Conservation (phyloP, 768 basidiomycete species). For the Cubamyces sp. region DNA sequence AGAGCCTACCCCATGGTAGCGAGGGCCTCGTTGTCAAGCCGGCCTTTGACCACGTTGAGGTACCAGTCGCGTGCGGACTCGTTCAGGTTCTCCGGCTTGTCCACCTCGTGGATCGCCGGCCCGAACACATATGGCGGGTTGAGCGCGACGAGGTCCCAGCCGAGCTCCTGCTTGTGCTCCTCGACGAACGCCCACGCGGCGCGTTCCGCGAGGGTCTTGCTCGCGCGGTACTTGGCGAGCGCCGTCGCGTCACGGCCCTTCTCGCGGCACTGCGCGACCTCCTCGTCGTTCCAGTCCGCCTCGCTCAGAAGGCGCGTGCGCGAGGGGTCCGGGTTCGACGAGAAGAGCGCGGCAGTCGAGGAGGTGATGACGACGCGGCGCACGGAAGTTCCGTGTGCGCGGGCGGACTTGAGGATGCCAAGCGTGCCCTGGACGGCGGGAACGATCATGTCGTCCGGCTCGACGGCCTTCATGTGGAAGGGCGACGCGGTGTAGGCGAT, state of each 20-base stretch:
- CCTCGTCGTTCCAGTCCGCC: constrained; percentile 62
- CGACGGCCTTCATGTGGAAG: constrained; percentile 47
- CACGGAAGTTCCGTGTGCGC: constrained; percentile 51
- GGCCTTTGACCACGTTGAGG: constrained; percentile 29
- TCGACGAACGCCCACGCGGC: constrained; percentile 46
- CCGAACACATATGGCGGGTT: constrained; percentile 52
- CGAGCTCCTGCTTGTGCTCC: constrained; percentile 9
- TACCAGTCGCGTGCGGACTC: constrained; percentile 34
- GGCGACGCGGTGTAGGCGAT: constrained; percentile 74
- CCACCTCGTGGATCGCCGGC: constrained; percentile 40
- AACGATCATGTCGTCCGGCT: constrained; percentile 56
- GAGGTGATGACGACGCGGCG: constrained; percentile 66
- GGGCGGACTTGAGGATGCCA: constrained; percentile 61
- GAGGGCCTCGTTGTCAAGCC: constrained; percentile 25
- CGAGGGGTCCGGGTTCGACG: constrained; percentile 29
- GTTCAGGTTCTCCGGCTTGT: constrained; percentile 42
- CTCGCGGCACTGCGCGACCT: constrained; percentile 48
- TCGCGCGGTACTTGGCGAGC: constrained; percentile 53
- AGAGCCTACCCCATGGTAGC: constrained; percentile 21
- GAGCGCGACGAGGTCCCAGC: constrained; percentile 41
- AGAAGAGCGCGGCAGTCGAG: constrained; percentile 52
- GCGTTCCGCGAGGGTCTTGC: constrained; percentile 66
- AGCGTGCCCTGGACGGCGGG: constrained; percentile 78
- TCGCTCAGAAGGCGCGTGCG: constrained; percentile 45
- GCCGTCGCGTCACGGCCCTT: constrained; percentile 50